A percentile compares a stretch with the other conserved stretches of the same genome.
Evolutionary conservation across 352 stramenopile species (phyloP).

Genomic region (Globisporangium viniferum): DNA sequence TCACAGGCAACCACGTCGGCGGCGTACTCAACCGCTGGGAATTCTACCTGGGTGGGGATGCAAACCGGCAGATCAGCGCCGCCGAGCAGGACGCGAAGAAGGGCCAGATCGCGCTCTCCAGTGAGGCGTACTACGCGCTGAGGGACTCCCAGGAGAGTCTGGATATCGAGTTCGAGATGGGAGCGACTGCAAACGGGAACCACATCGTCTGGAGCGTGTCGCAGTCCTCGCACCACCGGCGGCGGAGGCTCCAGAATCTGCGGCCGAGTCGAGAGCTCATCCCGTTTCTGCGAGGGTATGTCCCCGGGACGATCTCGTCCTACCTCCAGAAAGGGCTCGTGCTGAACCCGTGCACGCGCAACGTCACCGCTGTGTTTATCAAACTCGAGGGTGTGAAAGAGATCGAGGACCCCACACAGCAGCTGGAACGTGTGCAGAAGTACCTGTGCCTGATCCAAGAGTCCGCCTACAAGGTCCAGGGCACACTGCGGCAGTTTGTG

Average conservation of each 20-base stretch:
- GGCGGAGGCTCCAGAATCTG: conserved; percentile 5
- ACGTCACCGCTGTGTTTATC: conserved; percentile 72
- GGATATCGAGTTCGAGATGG: conserved; percentile 21
- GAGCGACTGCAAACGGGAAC: conserved; percentile 37
- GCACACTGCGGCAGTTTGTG: conserved; percentile 80
- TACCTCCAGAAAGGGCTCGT: conserved; percentile 62
- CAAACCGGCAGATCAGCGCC: conserved; percentile 77
- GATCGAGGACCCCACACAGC: conserved; percentile 29
- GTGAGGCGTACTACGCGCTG: conserved; percentile 43
- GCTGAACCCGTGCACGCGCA: conserved; percentile 61
- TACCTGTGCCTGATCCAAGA: conserved; percentile 70
- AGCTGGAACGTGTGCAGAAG: conserved; percentile 57
- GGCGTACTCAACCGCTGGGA: conserved; percentile 83
- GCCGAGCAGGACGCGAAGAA: conserved; percentile 66
- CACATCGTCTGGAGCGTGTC: conserved; percentile 36
- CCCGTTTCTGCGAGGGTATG: conserved; percentile 58
- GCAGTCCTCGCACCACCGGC: conserved; percentile 15
- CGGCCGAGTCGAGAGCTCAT: conserved; percentile 40
- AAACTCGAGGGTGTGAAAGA: conserved; percentile 59
- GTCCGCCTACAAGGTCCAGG: conserved; percentile 74
- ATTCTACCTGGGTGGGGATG: conserved; percentile 82
- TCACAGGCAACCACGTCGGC: conserved; percentile 80
- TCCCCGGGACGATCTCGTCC: conserved; percentile 66
- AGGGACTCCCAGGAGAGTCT: conserved; percentile 23
- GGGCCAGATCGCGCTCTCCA: conserved; percentile 71